These are phyloP conservation scores for Aspergillus ustus DNA, from an alignment of 2,329 filamentous ascomycete genomes.

Conservation along the genomic window DNA sequence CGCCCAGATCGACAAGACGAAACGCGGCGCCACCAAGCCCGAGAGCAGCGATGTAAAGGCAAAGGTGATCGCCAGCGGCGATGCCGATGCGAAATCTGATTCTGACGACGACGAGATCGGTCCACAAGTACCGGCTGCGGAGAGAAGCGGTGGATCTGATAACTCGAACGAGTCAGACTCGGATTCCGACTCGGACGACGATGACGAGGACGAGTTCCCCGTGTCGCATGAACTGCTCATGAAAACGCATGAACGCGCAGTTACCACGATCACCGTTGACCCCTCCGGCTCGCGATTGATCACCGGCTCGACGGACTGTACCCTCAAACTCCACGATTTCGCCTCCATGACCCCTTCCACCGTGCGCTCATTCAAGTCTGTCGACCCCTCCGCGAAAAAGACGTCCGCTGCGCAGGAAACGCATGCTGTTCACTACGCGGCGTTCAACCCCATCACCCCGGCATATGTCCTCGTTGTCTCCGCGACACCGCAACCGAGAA, in stretches of 20 bases:
- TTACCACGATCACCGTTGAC: constrained; percentile 84
- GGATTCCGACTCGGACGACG: constrained; percentile 60
- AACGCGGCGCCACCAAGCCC: constrained; percentile 59
- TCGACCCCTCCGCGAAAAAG: constrained; percentile 85
- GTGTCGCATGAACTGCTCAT: constrained; percentile 90
- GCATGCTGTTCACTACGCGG: constrained; percentile 82
- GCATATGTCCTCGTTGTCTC: constrained; percentile 83
- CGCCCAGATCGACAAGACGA: constrained; percentile 79
- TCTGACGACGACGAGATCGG: neutral
- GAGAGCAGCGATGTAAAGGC: constrained; percentile 31
- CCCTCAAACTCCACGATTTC: constrained; percentile 92
- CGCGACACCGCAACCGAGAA: constrained; percentile 86
- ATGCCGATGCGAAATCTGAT: constrained; percentile 24
- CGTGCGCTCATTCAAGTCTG: constrained; percentile 86
- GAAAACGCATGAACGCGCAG: constrained; percentile 86
- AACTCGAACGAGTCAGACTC: constrained; percentile 72
- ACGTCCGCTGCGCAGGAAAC: constrained; percentile 73
- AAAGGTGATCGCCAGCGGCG: constrained; percentile 26
- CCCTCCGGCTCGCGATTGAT: constrained; percentile 81
- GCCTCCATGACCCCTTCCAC: constrained; percentile 94
- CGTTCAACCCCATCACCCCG: constrained; percentile 83
- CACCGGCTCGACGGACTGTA: constrained; percentile 90
- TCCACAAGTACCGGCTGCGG: neutral
- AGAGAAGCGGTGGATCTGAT: constrained; percentile 43
- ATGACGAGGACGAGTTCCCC: constrained; percentile 86